A percentile compares a stretch with the other conserved stretches of the same genome.
Evolutionary conservation across 2,329 filamentous ascomycete genomes (phyloP).

Genomic region (Bimuria novae-zelandiae): DNA sequence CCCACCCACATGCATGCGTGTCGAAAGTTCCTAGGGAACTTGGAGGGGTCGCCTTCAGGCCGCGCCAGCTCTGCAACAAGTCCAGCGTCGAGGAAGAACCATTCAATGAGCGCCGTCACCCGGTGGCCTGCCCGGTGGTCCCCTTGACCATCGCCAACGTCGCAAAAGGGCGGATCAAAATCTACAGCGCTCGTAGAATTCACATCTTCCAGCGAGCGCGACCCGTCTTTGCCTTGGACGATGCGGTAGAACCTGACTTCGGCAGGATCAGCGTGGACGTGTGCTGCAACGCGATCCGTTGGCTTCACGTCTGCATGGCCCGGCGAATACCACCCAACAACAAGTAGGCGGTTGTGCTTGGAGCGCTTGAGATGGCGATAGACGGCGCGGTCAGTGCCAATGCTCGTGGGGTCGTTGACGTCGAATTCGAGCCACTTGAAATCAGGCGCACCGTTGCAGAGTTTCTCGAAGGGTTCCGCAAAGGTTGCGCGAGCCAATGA

Average conservation of each 20-base stretch:
- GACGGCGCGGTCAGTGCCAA: constrained; percentile 23
- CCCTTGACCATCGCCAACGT: constrained; percentile 2
- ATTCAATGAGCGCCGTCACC: constrained; percentile 5
- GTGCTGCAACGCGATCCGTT: constrained; percentile 29
- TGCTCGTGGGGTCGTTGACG: constrained; percentile 22
- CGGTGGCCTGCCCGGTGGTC: not conserved
- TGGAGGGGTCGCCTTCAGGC: constrained; percentile 29
- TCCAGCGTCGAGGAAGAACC: constrained; percentile 4
- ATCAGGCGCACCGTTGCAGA: constrained; percentile 21
- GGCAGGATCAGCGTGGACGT: constrained; percentile 33
- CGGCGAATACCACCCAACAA: constrained; percentile 35
- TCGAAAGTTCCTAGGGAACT: constrained; percentile 36
- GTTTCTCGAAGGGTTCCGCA: constrained; percentile 23
- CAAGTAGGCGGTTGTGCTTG: constrained; percentile 33
- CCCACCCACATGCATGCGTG: constrained; percentile 34
- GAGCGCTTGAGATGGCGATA: constrained; percentile 32
- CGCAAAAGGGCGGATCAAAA: constrained; percentile 4
- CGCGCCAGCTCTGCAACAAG: constrained; percentile 28
- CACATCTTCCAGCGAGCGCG: constrained; percentile 27
- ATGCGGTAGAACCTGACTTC: constrained; percentile 36
- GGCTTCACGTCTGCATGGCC: constrained; percentile 27
- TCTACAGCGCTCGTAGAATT: constrained; percentile 25
- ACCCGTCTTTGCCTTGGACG: constrained; percentile 19
- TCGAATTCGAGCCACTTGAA: constrained; percentile 32
- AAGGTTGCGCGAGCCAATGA: constrained; percentile 28